Percentiles rank a stretch among this genome's conserved stretches.
These are phyloP conservation scores for Myriosclerotinia scirpicola DNA, from an alignment of 2,329 filamentous ascomycete genomes.

Conservation along the genomic window DNA sequence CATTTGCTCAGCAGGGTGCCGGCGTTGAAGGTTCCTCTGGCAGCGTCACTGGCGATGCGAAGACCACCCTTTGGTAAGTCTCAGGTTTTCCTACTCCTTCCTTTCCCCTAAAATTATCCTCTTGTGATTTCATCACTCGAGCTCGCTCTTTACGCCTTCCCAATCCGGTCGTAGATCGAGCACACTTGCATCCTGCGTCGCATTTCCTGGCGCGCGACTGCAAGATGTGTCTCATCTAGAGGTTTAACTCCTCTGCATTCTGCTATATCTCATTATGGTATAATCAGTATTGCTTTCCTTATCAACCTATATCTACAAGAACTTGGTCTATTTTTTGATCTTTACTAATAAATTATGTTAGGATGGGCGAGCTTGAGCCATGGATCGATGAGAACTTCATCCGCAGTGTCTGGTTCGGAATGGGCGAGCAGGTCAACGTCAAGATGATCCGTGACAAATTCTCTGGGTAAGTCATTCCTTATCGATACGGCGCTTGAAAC, in stretches of 20 bases:
- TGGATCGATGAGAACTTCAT: slow-evolving; percentile 99
- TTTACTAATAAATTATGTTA: slow-evolving; percentile 42
- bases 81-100: neutral
- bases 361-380: slow-evolving; percentile 98
- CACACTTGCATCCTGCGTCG: slow-evolving; percentile 47
- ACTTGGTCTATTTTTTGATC: neutral
- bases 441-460: slow-evolving; percentile 99
- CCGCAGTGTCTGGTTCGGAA: slow-evolving; percentile 85
- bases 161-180: neutral
- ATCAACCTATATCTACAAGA: neutral
- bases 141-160: slow-evolving; percentile 41
- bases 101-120: neutral
- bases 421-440: slow-evolving; percentile 93
- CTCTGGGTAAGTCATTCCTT: slow-evolving; percentile 70
- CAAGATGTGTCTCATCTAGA: neutral
- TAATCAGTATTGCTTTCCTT: too few species aligned
- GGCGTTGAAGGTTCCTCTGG: slow-evolving; percentile 39
- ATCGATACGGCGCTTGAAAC: neutral
- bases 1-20: slow-evolving; percentile 48
- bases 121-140: slow-evolving; percentile 15
- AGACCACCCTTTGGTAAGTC: slow-evolving; percentile 56
- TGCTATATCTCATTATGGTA: neutral
- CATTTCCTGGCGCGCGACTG: slow-evolving; percentile 36
- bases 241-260: slow-evolving; percentile 4
- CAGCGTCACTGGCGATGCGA: slow-evolving; percentile 50